phyloP scores from a whole-genome alignment of 2,329 filamentous ascomycete genomes.

The Emydomyces testavorans region DNA sequence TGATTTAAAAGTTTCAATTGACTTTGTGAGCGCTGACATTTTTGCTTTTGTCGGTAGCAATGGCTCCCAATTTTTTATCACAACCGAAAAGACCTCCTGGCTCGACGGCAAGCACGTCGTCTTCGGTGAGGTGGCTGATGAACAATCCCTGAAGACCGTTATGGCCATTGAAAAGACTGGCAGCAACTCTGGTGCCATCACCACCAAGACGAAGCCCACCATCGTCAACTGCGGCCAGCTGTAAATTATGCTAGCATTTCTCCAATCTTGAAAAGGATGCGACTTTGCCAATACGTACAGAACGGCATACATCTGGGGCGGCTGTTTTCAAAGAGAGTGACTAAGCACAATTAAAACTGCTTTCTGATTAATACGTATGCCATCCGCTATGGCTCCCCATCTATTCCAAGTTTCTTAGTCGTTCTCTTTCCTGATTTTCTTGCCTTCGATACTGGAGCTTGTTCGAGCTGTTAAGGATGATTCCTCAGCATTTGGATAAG shows the following conservation, averaged over 20 bases:
- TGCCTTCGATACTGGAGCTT: not conserved
- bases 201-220: slow-evolving; percentile 44
- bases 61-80: slow-evolving; percentile 64
- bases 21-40: not conserved
- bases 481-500: no score
- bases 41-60: slow-evolving; percentile 41
- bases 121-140: slow-evolving; percentile 52
- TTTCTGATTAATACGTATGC: slow-evolving; percentile 9
- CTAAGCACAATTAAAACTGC: slow-evolving; percentile 6
- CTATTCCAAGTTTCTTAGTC: not conserved
- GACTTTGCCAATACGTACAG: not conserved
- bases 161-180: slow-evolving; percentile 50
- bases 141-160: slow-evolving; percentile 44
- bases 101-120: slow-evolving; percentile 60
- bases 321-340: slow-evolving; percentile 10
- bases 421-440: slow-evolving; percentile 2
- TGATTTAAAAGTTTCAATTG: not conserved
- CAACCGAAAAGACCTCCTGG: slow-evolving; percentile 55
- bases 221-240: slow-evolving; percentile 42
- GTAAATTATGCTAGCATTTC: slow-evolving; percentile 25
- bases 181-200: slow-evolving; percentile 41
- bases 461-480: not conserved
- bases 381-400: slow-evolving; percentile 3
- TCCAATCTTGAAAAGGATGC: slow-evolving; percentile 1
- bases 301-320: slow-evolving; percentile 10